These are phyloP conservation scores for Populus nigra DNA, from an alignment of 345 rosid species.

Conservation along the genomic window DNA sequence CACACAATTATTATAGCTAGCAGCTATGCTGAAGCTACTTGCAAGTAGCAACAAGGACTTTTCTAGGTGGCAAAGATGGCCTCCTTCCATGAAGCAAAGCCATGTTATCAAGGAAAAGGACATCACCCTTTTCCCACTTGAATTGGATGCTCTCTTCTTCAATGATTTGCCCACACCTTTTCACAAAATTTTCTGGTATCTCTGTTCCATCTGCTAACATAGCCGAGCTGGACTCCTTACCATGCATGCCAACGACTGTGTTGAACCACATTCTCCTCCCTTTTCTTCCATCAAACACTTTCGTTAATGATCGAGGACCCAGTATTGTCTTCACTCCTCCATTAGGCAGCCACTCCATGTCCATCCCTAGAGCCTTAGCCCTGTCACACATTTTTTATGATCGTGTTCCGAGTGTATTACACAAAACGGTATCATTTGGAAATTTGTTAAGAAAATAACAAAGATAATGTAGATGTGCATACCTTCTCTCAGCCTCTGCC, in stretches of 20 bases:
- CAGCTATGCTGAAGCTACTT: constrained; percentile 30
- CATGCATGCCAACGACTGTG: constrained; percentile 58
- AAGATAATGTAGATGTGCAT: not conserved
- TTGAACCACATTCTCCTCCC: constrained; percentile 78
- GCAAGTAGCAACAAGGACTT: constrained; percentile 58
- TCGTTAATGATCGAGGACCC: constrained; percentile 43
- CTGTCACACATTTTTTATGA: constrained; percentile 20
- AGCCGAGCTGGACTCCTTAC: constrained; percentile 60
- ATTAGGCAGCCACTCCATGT: constrained; percentile 52
- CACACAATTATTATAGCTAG: not conserved
- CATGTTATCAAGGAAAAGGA: constrained; percentile 56
- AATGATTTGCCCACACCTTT: constrained; percentile 56
- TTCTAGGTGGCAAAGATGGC: constrained; percentile 56
- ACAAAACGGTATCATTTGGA: not conserved
- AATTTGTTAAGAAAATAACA: not conserved
- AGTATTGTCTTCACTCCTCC: constrained; percentile 44
- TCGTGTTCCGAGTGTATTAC: not conserved
- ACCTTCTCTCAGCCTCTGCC: constrained; percentile 51
- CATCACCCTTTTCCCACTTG: constrained; percentile 69
- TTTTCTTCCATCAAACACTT: constrained; percentile 61
- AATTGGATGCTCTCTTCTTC: constrained; percentile 75
- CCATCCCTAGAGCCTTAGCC: constrained; percentile 53
- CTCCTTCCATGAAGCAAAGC: constrained; percentile 71
- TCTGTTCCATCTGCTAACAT: constrained; percentile 56
- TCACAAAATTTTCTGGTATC: constrained; percentile 43